Conservation (phyloP, 208 protist species). For the Trypanosoma cruzi region DNA sequence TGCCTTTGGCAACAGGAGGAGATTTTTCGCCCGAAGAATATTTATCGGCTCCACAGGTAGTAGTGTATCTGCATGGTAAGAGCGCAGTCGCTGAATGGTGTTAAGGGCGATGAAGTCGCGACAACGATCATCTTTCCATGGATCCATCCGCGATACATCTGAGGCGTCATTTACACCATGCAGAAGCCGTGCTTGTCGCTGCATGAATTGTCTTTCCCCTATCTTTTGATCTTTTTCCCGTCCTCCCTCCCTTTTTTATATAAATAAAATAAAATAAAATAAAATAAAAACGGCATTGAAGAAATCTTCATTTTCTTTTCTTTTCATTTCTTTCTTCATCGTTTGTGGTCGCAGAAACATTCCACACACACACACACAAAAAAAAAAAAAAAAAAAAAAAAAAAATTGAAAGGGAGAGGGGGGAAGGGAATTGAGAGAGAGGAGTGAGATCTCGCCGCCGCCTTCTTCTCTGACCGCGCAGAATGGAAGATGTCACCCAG, state of each 20-base stretch:
- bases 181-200: conserved; percentile 4
- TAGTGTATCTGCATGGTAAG: conserved; percentile 62
- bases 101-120: conserved; percentile 86
- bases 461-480: neutral
- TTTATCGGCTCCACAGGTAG: conserved; percentile 60
- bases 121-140: conserved; percentile 82
- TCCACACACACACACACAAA: too few species aligned
- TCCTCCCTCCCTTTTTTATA: neutral
- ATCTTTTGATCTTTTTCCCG: neutral
- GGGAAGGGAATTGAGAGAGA: neutral
- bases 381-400: too few species aligned
- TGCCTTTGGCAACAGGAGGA: conserved; percentile 60
- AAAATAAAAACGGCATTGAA: too few species aligned
- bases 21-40: conserved; percentile 53
- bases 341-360: too few species aligned
- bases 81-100: conserved; percentile 78
- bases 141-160: conserved; percentile 64
- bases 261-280: neutral
- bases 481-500: neutral
- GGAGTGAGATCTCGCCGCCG: neutral
- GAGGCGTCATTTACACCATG: conserved; percentile 3
- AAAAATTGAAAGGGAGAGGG: neutral
- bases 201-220: neutral
- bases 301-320: too few species aligned
- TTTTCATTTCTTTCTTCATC: too few species aligned